Conservation (phyloP, 1,284 basidiomycete genomes). For the Malassezia cuniculi region DNA sequence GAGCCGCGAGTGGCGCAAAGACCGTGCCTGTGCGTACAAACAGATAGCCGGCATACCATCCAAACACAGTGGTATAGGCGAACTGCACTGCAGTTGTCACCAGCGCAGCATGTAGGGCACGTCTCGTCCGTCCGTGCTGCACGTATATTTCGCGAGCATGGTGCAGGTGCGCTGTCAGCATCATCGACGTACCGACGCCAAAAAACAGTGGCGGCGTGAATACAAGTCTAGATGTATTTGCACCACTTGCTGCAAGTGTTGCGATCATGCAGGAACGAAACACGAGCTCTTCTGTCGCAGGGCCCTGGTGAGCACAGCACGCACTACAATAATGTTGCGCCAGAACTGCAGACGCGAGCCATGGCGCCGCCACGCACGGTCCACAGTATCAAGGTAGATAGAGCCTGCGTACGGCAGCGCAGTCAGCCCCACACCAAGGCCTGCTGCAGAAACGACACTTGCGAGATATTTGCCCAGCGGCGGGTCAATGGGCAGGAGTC, state of each 20-base stretch:
- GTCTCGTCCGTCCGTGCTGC: constrained; percentile 40
- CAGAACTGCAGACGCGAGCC: constrained; percentile 53
- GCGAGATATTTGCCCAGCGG: constrained; percentile 6
- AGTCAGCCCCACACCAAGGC: constrained; percentile 48
- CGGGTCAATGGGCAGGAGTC: constrained; percentile 20
- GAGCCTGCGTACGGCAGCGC: constrained; percentile 73
- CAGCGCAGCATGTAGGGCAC: constrained; percentile 56
- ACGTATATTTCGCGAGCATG: constrained; percentile 76
- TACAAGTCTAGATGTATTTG: too few relatives aligned
- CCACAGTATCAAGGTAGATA: constrained; percentile 56
- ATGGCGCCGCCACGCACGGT: constrained; percentile 55
- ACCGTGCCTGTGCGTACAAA: constrained; percentile 55
- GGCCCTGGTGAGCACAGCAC: constrained; percentile 55
- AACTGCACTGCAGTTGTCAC: constrained; percentile 60
- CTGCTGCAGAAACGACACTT: constrained; percentile 1
- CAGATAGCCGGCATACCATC: constrained; percentile 72
- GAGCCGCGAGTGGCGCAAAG: constrained; percentile 50
- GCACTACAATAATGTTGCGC: constrained; percentile 65
- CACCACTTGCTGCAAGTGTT: too few relatives aligned
- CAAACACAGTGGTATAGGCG: constrained; percentile 77
- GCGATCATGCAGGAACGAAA: constrained; percentile 74
- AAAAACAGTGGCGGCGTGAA: constrained; percentile 75
- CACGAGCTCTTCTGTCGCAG: constrained; percentile 80
- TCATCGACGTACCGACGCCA: constrained; percentile 51
- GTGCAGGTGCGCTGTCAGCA: constrained; percentile 61